Conservation (phyloP, 176 grass and related monocot species). For the Phoenix dactylifera region DNA sequence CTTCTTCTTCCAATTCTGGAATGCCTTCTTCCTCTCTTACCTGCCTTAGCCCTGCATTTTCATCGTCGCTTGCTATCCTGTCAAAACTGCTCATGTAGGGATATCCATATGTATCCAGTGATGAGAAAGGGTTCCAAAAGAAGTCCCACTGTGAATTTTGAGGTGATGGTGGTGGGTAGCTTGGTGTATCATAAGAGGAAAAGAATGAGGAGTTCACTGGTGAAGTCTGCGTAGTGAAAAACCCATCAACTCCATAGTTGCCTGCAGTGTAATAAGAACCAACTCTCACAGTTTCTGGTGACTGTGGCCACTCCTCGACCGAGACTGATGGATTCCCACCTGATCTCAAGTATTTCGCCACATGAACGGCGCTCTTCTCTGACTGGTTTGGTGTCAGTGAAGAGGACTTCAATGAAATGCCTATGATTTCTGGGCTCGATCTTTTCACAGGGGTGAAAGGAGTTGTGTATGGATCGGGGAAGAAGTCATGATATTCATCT, state of each 20-base stretch:
- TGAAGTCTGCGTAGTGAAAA: constrained; percentile 23
- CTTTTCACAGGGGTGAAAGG: constrained; percentile 54
- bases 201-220: constrained; percentile 23
- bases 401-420: constrained; percentile 16
- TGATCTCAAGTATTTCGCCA: constrained; percentile 65
- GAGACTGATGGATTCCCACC: constrained; percentile 62
- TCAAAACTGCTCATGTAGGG: constrained; percentile 42
- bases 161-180: constrained; percentile 46
- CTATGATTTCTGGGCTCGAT: constrained; percentile 46
- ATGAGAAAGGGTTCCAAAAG: constrained; percentile 73
- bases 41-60: constrained; percentile 59
- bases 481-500: constrained; percentile 42
- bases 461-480: constrained; percentile 46
- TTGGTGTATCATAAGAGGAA: constrained; percentile 44
- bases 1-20: constrained; percentile 96
- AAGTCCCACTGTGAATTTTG: constrained; percentile 81
- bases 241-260: constrained; percentile 38
- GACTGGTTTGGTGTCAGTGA: constrained; percentile 1
- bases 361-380: constrained; percentile 42
- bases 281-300: constrained; percentile 29
- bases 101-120: constrained; percentile 34
- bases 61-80: constrained; percentile 61
- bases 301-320: constrained; percentile 48
- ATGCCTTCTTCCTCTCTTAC: constrained; percentile 92
- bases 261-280: constrained; percentile 46